Percentiles rank a stretch among this genome's conserved stretches.
phyloP scores from a whole-genome alignment of 2,329 filamentous ascomycete genomes.

The Hyphodiscus sp. region DNA sequence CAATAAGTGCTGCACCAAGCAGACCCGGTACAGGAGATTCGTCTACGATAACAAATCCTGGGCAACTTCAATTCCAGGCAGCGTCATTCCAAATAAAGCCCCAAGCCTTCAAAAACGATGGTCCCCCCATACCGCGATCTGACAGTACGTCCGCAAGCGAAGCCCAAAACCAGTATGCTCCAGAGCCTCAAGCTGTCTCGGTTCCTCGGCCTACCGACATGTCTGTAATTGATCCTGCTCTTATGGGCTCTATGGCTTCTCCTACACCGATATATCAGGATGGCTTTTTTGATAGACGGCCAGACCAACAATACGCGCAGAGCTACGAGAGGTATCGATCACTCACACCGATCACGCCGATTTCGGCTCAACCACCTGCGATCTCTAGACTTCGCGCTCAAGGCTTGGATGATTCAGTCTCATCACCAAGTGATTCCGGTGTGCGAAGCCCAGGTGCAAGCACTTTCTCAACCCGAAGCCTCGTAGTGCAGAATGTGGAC shows the following conservation, averaged over 20 bases:
- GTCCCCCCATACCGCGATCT: background rate
- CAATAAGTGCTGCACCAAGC: constrained; percentile 4
- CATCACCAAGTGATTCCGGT: constrained; percentile 20
- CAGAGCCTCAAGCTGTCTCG: background rate
- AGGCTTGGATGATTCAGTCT: constrained; percentile 13
- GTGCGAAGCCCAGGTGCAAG: constrained; percentile 12
- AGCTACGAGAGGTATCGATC: constrained; percentile 22
- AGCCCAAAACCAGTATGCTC: background rate
- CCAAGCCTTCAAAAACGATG: background rate
- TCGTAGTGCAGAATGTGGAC: constrained; percentile 9
- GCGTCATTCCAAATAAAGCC: background rate
- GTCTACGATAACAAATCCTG: background rate
- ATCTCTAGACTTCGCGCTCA: constrained; percentile 8
- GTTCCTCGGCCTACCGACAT: background rate
- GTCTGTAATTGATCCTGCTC: constrained; percentile 18
- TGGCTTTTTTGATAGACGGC: constrained; percentile 3
- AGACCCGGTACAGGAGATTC: background rate
- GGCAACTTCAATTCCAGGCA: background rate
- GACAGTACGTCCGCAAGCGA: background rate
- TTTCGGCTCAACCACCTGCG: constrained; percentile 1
- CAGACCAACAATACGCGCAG: constrained; percentile 14
- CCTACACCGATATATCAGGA: constrained; percentile 6
- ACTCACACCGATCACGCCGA: constrained; percentile 5
- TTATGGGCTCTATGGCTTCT: constrained; percentile 4
- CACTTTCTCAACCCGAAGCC: constrained; percentile 11